Base-by-base conservation (phyloP, 768 basidiomycete genomes). In the Clathrus columnatus region DNA sequence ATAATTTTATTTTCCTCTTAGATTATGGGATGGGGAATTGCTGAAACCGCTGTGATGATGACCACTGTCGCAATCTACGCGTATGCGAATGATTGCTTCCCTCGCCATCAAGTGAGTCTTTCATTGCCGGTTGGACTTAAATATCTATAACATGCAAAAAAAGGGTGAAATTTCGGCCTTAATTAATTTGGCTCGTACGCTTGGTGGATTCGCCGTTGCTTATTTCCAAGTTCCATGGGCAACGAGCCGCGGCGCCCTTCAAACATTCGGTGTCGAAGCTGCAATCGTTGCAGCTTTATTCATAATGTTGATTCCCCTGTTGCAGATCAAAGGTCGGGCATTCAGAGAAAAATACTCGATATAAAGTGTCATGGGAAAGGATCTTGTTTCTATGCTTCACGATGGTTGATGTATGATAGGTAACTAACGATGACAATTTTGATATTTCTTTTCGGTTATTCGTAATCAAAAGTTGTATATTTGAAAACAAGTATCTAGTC, bases 151-250 rank as follows among this genome's bases (percentile, higher is more conserved):
- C 3, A 17, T 7, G n/a, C 58, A 57, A 26, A 61, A n/a, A 2
- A 36, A 81, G 69, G 84, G 84, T 24, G 84, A 86, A 67, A 76
- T 83, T 29, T 80, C 80, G 56, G 78, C 79, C 0, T 68, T 84
- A 21, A 68, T 84, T 59, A 85, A 83, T 61, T 66, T 84, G 20
- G 71, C 73, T 16, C 73, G 83, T 46, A 72, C 69, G 1, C 68
- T 83, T 18, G 81, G 81, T 32, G 75, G 82, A 2, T 84, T 84
- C 62, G 75, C 74, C 48, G 82, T 85, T 20, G 79, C 83, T 0
- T 84, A 79, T 65, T 85, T 79, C 65, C 82, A 85, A 63, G 74
- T 84, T 2, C 79, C 79, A 4, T 84, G 83, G 83, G 81, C 82
- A 5, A 62, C 67, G 26, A 80, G 75, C 60, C 64, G 80, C 56